phyloP scores from a whole-genome alignment of 2,329 filamentous ascomycete species.

The Monilinia polystroma region DNA sequence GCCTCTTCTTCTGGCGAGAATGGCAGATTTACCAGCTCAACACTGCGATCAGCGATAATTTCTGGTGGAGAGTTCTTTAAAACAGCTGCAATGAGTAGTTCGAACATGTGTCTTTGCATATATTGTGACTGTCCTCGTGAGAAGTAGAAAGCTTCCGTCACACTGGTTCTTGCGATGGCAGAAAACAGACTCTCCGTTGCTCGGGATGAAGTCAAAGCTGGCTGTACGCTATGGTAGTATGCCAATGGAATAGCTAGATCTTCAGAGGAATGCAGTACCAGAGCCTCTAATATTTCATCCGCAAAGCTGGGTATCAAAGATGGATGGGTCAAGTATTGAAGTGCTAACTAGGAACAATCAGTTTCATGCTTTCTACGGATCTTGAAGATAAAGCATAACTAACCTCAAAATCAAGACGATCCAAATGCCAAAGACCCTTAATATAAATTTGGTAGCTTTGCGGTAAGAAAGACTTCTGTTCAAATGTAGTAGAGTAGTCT shows the following conservation, averaged over 20 bases:
- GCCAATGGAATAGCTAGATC: conserved; percentile 68
- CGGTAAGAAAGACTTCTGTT: conserved; percentile 63
- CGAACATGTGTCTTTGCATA: conserved; percentile 64
- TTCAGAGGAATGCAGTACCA: conserved; percentile 60
- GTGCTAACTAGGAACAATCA: conserved; percentile 51
- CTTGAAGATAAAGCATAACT: conserved; percentile 25
- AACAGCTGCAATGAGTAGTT: conserved; percentile 61
- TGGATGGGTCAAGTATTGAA: conserved; percentile 76
- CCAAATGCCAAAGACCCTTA: conserved; percentile 78
- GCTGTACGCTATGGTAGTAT: conserved; percentile 75
- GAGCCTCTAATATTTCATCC: conserved; percentile 73
- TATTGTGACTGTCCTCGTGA: conserved; percentile 62
- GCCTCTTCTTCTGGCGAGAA: conserved; percentile 68
- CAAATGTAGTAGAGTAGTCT: conserved; percentile 57
- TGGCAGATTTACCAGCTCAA: conserved; percentile 71
- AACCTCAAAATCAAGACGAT: conserved; percentile 67
- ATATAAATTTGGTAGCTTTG: conserved; percentile 77
- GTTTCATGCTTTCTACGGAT: conserved; percentile 31
- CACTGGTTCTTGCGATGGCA: conserved; percentile 63
- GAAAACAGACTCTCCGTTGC: conserved; percentile 67
- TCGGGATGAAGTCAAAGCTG: conserved; percentile 63
- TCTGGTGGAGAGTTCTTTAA: conserved; percentile 46
- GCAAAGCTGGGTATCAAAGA: conserved; percentile 77
- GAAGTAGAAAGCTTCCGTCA: conserved; percentile 74
- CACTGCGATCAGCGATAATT: conserved; percentile 54